A percentile compares a stretch with the other conserved stretches of the same genome.
phyloP scores from a whole-genome alignment of 2,329 filamentous ascomycete genomes.

The Colletotrichum truncatum region DNA sequence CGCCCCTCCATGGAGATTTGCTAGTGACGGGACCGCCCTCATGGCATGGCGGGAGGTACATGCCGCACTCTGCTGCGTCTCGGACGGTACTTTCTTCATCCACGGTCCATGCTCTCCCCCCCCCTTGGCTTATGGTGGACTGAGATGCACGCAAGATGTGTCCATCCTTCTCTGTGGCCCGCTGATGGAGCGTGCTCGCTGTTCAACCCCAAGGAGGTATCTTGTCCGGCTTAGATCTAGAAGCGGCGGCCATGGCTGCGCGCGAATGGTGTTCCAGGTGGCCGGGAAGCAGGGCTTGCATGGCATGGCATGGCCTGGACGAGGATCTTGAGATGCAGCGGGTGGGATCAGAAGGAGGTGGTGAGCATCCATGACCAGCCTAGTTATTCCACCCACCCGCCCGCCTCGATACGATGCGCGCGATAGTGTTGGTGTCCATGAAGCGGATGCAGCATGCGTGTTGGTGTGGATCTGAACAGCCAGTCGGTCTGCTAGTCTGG shows the following conservation, averaged over 20 bases:
- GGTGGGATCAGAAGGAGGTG: constrained; percentile 22
- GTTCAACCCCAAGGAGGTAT: constrained; percentile 20
- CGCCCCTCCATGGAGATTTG: constrained; percentile 10
- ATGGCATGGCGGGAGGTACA: neutral
- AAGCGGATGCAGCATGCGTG: constrained; percentile 10
- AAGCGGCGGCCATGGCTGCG: constrained; percentile 19
- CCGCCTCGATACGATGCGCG: constrained; percentile 20
- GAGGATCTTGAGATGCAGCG: constrained; percentile 31
- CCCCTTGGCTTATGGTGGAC: constrained; percentile 2
- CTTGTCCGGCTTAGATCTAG: constrained; percentile 20
- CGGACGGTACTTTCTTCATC: neutral
- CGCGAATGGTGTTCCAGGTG: constrained; percentile 27
- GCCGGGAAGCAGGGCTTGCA: constrained; percentile 25
- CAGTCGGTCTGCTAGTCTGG: constrained; percentile 15
- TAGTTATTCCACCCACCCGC: constrained; percentile 7
- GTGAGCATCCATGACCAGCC: constrained; percentile 24
- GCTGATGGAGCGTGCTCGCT: constrained; percentile 11
- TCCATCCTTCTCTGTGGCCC: constrained; percentile 13
- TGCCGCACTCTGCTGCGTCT: neutral
- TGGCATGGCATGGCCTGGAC: constrained; percentile 24
- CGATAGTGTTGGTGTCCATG: constrained; percentile 17
- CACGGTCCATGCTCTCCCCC: neutral
- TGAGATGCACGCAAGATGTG: constrained; percentile 28
- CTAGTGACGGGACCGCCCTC: constrained; percentile 1
- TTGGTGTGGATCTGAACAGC: constrained; percentile 14